Evolutionary conservation across 2,329 filamentous ascomycete genomes (phyloP), one percentile per base, ranked within the genome.

Genomic region (Lithohypha guttulata): DNA sequence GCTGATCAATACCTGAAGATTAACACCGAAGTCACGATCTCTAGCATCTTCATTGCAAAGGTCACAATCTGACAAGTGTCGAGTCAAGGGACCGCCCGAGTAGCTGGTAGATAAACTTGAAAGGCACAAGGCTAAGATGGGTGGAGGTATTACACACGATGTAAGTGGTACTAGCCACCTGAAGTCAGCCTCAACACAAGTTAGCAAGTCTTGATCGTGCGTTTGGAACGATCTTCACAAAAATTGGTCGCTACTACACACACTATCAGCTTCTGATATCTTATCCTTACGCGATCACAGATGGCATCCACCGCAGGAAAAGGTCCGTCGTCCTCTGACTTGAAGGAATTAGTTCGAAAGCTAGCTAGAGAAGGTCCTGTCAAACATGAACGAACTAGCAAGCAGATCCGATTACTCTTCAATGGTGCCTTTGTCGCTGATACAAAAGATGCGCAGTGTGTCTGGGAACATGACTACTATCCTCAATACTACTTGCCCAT

Each of bases 381-480:
- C 7, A 33, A 39, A 17, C 15, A 19, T n/a, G n/a, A 39, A 13
- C 17, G 20, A 17, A 43, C 41, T 5, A 30, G 35, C 2, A 28
- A 34, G 17, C 25, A 34, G 5, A 35, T 37, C 15, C 30, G 38
- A 6, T 21, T 37, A 3, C 32, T 39, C 38, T 41, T 26, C 37
- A 41, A 46, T 29, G 35, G 33, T 20, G 31, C 31, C 18, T 22
- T 44, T 20, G 33, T 42, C n/a, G 33, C 25, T 20, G 64, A 67
- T 41, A 63, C 63, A 0, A 57, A 53, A 1, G 43, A 53, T 15
- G 62, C 60, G 2, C 37, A 56, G 11, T 59, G 57, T 41, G 57
- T 66, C 6, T 68, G 64, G 64, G 64, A 68, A 48, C 67, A 73
- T 43, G 58, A 62, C 1, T 62, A 54, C 39, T 73, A 69, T 48